Evolutionary conservation across 306 rosid genomes (phyloP).

Genomic region (Cucumis hystrix): DNA sequence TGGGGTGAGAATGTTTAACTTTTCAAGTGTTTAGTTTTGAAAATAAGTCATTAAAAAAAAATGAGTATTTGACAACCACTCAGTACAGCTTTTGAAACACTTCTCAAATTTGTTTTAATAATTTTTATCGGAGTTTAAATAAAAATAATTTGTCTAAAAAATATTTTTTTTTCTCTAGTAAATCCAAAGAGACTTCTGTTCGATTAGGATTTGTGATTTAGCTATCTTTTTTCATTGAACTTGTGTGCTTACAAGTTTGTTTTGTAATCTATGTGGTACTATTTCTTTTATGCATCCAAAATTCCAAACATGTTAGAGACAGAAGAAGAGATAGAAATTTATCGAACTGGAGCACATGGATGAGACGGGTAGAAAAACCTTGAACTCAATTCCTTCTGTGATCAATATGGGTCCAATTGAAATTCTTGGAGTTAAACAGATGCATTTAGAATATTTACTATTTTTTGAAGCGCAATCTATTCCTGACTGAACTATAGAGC

Average conservation of each 20-base stretch:
- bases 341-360: conserved; percentile 6
- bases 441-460: background rate
- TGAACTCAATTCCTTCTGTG: background rate
- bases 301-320: background rate
- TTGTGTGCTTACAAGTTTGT: background rate
- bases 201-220: background rate
- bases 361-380: conserved; percentile 3
- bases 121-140: too few species aligned
- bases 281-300: background rate
- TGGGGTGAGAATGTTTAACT: too few species aligned
- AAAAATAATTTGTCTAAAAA: too few species aligned
- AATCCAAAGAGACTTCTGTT: too few species aligned
- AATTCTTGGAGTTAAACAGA: background rate
- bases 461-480: background rate
- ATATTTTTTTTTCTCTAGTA: too few species aligned
- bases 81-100: too few species aligned
- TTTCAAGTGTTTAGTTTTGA: too few species aligned
- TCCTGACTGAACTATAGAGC: background rate
- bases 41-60: too few species aligned
- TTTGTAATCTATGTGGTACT: background rate
- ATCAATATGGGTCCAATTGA: background rate
- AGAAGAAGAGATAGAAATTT: background rate
- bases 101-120: too few species aligned
- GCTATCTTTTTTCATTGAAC: background rate
- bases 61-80: too few species aligned